Base-by-base conservation (phyloP, 805 yeast genomes). In the Pichia sporocuriosa region DNA sequence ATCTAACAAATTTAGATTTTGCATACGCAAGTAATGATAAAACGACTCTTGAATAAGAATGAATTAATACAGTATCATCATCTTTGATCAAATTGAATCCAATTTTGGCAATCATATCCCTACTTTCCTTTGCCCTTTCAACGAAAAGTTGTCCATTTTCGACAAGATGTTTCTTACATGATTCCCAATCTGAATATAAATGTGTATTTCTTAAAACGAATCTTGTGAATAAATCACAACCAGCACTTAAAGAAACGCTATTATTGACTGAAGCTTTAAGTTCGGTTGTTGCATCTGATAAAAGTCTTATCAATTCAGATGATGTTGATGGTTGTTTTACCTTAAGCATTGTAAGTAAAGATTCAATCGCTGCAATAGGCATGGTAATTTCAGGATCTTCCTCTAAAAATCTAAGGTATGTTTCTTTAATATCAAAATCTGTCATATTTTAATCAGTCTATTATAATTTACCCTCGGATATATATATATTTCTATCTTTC, bases 331-430 rank as follows among this genome's bases (percentile, higher is more conserved):
- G 97, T 59, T 87, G 88, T 52, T 87, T 81, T 37, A 81, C 77
- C 49, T 81, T 73, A 23, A 90, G 65, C 64, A 93, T 73, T 8
- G 93, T 84, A 22, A 93, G 95, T 34, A 93, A 69, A 11, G 96
- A 79, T 67, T 93, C 97, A 56, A 93, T 93, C 27, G 98, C 98
- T 32, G 98, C 99, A 26, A 93, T 86, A 1, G 99, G 99, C 97
- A 89, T 93, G 6, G 98, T 89, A 79, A 93, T 85, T 43, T 93
- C 97, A n/a, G 85, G 72, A 64, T 93, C 97, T 38, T 88, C 96
- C 51, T 75, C 77, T 48, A 93, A 69, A 60, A 86, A 88, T 58
- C 75, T 74, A 44, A 86, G 70, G 59, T 93, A 93, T 0, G 90
- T 77, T 52, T 77, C 70, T 35, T 81, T 87, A 52, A 93, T 87